Evolutionary conservation across 768 basidiomycete genomes (phyloP), one percentile per base, ranked within the genome.

Genomic region (Vararia minispora): DNA sequence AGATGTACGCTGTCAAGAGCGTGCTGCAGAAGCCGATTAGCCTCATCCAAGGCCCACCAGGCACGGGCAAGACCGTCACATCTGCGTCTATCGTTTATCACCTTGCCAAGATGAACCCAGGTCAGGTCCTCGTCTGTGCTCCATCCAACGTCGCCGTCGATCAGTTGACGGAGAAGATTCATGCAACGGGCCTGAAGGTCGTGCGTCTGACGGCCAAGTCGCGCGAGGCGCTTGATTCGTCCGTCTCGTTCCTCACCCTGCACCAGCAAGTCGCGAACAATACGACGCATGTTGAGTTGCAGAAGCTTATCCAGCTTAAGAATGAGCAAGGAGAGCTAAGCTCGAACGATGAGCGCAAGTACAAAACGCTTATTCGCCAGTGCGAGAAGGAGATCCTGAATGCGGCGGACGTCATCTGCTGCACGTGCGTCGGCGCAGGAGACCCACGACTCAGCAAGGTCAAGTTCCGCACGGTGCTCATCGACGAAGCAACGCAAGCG

Each of bases 111-210:
- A 98, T 99, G 94, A 98, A 98, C 54, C 91, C 92, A 0, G 94
- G 94, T 35, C 95, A 98, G 61, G 95, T 99, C 28, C 85, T 99
- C 35, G 95, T 99, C 45, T 92, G 91, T 56, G 95, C 95, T 6
- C 95, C 95, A 0, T 98, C 94, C 37, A 99, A 99, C 62, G 95
- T 99, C 50, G 95, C 95, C 32, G 95, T 99, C 42, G 95, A 99
- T 55, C 95, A 99, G 56, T 76, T 99, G 39, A 95, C 94, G 16
- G 95, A 98, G 63, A 98, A 98, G 67, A 97, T 99, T 44, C 95
- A 98, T 54, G 67, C 79, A n/a, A 97, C 95, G n/a, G 94, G 95
- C 0, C 69, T 98, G 49, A 98, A 98, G 59, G 95, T 95, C 46
- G 95, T 98, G 34, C 89, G 95, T 29, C 70, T 98, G 18, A 95